A percentile compares a stretch with the other conserved stretches of the same genome.
phyloP scores from a whole-genome alignment of 371 early-diverging fungal species.

The Blastocladiella emersonii region DNA sequence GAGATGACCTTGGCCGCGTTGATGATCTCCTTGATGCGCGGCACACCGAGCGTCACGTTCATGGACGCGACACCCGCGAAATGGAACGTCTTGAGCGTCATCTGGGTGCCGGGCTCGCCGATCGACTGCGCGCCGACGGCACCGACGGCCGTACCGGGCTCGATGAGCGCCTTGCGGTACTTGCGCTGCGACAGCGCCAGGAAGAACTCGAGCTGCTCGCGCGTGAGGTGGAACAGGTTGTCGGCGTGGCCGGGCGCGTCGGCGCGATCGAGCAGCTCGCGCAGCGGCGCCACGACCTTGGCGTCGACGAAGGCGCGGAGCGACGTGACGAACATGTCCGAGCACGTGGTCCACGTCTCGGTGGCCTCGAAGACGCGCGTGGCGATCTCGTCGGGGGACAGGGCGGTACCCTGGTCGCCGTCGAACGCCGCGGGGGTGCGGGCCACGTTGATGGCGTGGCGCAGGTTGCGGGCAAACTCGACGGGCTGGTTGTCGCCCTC shows the following conservation, averaged over 20 bases:
- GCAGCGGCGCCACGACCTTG: background rate
- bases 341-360: background rate
- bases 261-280: slow-evolving; percentile 27
- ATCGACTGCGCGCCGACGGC: slow-evolving; percentile 98
- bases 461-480: slow-evolving; percentile 62
- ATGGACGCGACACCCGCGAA: slow-evolving; percentile 97
- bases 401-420: too few relatives aligned
- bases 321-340: background rate
- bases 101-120: slow-evolving; percentile 99
- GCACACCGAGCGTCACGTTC: slow-evolving; percentile 98
- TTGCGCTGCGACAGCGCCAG: slow-evolving; percentile 76
- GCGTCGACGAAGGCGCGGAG: background rate
- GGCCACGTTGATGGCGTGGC: slow-evolving; percentile 73
- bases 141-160: slow-evolving; percentile 99
- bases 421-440: slow-evolving; percentile 72
- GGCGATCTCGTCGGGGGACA: slow-evolving; percentile 56
- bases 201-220: slow-evolving; percentile 61
- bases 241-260: slow-evolving; percentile 49
- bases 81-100: slow-evolving; percentile 99
- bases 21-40: slow-evolving; percentile 99
- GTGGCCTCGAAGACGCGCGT: slow-evolving; percentile 40
- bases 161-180: slow-evolving; percentile 78
- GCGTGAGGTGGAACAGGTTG: slow-evolving; percentile 61
- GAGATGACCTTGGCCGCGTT: slow-evolving; percentile 91
- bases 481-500: slow-evolving; percentile 59